Base-by-base conservation (phyloP, 257 asterid species). In the Apocynum venetum region DNA sequence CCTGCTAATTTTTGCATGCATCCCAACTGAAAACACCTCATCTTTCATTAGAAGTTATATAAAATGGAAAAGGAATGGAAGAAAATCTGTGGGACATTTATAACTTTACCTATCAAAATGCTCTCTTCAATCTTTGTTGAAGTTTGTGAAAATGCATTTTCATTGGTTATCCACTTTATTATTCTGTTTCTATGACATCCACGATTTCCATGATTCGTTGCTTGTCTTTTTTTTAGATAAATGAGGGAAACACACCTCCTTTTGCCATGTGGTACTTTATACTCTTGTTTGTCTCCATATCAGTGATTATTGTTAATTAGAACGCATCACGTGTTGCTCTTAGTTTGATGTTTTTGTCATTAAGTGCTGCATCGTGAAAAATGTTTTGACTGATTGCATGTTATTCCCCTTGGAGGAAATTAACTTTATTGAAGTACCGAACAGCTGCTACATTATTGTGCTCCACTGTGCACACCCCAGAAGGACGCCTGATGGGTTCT, bases 401-500 rank as follows among this genome's bases (percentile, higher is more conserved):
- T 79, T 80, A 52, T 69, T 72, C 67, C 77, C 75, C 1, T 78
- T 76, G 82, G 83, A 70, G 84, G 72, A 56, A 79, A 20, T 79
- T 71, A 83, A 68, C 73, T 46, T 15, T 64, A 76, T 80, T 49
- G 81, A 71, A 31, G 52, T 44, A 5, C 76, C 77, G 49, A 60
- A 52, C 73, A 68, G 56, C 76, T 71, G 63, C 59, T 77, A 77
- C 73, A 80, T 40, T 76, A 74, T 74, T 49, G 40, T 61, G 68
- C 72, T 59, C 71, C 72, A 31, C 74, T 49, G 74, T 80, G 55
- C 77, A 69, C 79, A n/a, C 65, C 52, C 74, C 79, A 41, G 76
- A 77, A 79, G 83, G 69, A 78, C 79, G 47, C 76, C 76, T 14
- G 69, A 93, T 93, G 98, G 98, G 97, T 80, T 90, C 97, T 76